Conservation (phyloP, 192 early-diverging fungal species). For the Podila minutissima region DNA sequence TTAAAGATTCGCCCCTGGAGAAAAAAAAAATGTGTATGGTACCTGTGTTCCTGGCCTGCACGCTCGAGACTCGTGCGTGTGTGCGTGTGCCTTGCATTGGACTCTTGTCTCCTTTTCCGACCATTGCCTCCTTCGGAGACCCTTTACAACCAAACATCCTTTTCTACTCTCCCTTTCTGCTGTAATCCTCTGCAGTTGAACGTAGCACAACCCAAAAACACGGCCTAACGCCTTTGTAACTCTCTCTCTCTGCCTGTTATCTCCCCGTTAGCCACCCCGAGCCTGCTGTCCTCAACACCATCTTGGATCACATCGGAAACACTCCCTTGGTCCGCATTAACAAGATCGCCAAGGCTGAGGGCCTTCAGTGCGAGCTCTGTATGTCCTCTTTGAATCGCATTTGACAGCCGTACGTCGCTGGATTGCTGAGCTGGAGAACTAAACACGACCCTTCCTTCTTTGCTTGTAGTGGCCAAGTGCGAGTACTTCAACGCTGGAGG, state of each 20-base stretch:
- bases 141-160: too few species aligned
- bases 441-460: constrained; percentile 18
- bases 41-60: too few species aligned
- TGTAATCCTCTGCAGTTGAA: background rate
- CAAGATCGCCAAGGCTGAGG: constrained; percentile 85
- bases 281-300: constrained; percentile 84
- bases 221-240: too few species aligned
- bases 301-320: constrained; percentile 97
- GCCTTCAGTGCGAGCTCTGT: constrained; percentile 95
- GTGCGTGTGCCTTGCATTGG: background rate
- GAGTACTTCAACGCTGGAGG: constrained; percentile 99
- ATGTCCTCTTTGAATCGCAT: constrained; percentile 27
- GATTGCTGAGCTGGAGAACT: too few species aligned
- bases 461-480: constrained; percentile 85
- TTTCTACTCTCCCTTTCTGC: background rate
- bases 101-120: constrained; percentile 1
- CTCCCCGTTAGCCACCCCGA: constrained; percentile 60
- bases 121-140: too few species aligned
- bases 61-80: background rate
- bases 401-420: too few species aligned
- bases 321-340: constrained; percentile 95
- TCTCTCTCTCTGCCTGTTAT: background rate
- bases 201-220: background rate
- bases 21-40: too few species aligned
- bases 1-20: too few species aligned